These are phyloP conservation scores for Pisolithus orientalis DNA, from an alignment of 768 basidiomycete species.

Conservation along the genomic window DNA sequence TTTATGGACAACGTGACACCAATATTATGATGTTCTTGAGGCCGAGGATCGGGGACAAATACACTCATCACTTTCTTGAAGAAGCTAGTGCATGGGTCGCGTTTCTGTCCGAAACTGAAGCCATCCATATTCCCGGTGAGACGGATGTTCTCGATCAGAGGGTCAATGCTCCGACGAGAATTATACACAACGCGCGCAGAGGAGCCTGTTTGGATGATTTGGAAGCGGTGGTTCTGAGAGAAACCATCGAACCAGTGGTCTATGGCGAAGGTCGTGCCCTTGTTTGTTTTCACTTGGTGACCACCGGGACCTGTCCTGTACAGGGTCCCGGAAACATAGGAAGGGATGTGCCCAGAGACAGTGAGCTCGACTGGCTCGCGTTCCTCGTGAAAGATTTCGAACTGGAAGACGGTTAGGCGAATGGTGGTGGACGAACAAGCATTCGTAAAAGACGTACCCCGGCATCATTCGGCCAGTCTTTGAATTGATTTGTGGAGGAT, in stretches of 20 bases:
- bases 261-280: slow-evolving; percentile 18
- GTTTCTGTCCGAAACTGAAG: slow-evolving; percentile 26
- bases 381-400: slow-evolving; percentile 24
- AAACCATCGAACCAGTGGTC: slow-evolving; percentile 40
- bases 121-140: slow-evolving; percentile 14
- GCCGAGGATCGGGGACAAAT: slow-evolving; percentile 17
- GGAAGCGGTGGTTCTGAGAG: slow-evolving; percentile 34
- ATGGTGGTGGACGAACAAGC: neutral
- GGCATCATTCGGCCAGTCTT: slow-evolving; percentile 26
- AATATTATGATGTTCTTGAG: slow-evolving; percentile 12
- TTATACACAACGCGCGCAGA: slow-evolving; percentile 28
- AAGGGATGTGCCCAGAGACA: slow-evolving; percentile 26
- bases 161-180: slow-evolving; percentile 26
- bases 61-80: slow-evolving; percentile 26
- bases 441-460: slow-evolving; percentile 11
- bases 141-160: slow-evolving; percentile 23
- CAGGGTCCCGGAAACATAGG: slow-evolving; percentile 31
- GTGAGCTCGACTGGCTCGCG: slow-evolving; percentile 20
- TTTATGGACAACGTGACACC: slow-evolving; percentile 27
- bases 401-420: slow-evolving; percentile 8
- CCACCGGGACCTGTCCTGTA: slow-evolving; percentile 35
- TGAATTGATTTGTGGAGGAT: slow-evolving; percentile 14
- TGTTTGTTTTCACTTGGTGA: slow-evolving; percentile 18
- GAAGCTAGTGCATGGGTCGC: slow-evolving; percentile 25
- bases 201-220: slow-evolving; percentile 23